These are phyloP conservation scores for Iris pallida DNA, from an alignment of 116 monocot genomes.

Conservation along the genomic window DNA sequence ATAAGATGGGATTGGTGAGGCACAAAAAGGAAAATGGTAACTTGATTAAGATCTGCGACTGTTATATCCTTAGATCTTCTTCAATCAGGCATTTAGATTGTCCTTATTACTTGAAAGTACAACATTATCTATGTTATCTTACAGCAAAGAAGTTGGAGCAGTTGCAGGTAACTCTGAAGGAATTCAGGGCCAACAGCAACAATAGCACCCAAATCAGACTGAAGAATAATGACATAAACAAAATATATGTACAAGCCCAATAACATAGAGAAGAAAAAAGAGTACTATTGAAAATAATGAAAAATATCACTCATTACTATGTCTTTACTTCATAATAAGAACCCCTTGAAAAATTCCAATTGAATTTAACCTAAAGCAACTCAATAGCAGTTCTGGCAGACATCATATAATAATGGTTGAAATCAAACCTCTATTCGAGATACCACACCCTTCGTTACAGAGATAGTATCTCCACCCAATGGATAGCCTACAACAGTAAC, in stretches of 20 bases:
- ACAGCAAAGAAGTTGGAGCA: neutral
- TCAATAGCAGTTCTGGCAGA: neutral
- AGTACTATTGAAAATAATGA: neutral
- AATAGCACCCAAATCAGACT: neutral
- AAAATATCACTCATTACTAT: neutral
- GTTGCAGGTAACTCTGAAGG: neutral
- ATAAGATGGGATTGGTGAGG: neutral
- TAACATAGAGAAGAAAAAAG: neutral
- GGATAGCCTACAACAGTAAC: constrained; percentile 98
- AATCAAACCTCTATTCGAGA: constrained; percentile 87
- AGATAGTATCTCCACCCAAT: constrained; percentile 91
- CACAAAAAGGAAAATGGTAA: neutral
- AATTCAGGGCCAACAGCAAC: neutral
- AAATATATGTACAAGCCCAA: neutral
- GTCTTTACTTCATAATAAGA: neutral
- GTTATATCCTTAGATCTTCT: neutral
- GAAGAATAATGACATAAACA: neutral
- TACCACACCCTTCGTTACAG: constrained; percentile 95
- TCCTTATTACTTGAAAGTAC: neutral
- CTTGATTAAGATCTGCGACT: neutral
- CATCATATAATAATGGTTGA: neutral
- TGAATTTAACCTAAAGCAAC: neutral
- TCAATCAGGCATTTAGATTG: neutral
- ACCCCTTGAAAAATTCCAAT: neutral
- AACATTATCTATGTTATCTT: neutral